Evolutionary conservation across 768 basidiomycete species (phyloP), one percentile per base, ranked within the genome.

Genomic region (Pleurotus platypus): DNA sequence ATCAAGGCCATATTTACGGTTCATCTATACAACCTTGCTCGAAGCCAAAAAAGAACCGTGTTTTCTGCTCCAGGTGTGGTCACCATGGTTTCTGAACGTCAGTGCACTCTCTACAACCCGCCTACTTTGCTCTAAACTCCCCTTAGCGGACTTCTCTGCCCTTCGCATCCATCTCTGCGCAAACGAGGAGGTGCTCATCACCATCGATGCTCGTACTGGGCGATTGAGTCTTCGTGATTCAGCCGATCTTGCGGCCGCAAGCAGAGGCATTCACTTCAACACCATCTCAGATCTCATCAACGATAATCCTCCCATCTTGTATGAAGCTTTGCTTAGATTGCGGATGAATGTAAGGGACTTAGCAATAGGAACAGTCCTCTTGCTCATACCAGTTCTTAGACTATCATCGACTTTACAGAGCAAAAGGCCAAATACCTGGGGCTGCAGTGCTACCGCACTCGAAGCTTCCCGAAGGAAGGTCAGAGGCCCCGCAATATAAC

Each of bases 341-440:
- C 80, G 91, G 53, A 74, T 86, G 24, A 73, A 76, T 35, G 92
- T 94, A 61, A 62, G 87, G 70, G 30, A 11, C 30, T 35, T 3
- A 11, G 30, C 8, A 35, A 35, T 11, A 11, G 30, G 30, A 35
- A 35, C 11, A 35, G 30, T 35, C 30, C 11, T 35, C 30, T 9
- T 35, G 30, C 30, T 35, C 30, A 35, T 11, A 11, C 30, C 1
- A 11, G 30, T 35, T 6, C n/a, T 61, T 45, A 95, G 94, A 92
- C 92, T 4, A 92, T 94, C 59, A 77, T 82, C 43, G 90, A 93
- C 56, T 78, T 88, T 13, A 82, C 87, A 8, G 92, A 94, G 67
- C 88, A 90, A 68, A 94, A 92, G 65, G 90, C 88, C n/a, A 82
- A 76, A 60, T 88, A 92, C 63, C 81, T 95, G 8, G 94, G 94